Evolutionary conservation across 1,139 yeast genomes (phyloP).

Genomic region (Candida sanyaensis): DNA sequence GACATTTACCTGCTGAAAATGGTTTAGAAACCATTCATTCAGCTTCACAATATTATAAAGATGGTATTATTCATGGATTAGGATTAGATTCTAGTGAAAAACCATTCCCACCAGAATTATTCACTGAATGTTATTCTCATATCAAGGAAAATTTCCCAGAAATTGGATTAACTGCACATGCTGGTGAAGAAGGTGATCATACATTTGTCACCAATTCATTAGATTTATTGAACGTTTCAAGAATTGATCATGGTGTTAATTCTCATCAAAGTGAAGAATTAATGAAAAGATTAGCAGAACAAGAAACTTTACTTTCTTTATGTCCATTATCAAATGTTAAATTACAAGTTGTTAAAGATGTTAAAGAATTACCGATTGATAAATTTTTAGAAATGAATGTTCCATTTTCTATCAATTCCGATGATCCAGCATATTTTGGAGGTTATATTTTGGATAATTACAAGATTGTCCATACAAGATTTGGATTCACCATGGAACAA

Average conservation of each 20-base stretch:
- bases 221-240: constrained; percentile 57
- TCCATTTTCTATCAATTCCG: constrained; percentile 78
- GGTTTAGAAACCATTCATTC: constrained; percentile 57
- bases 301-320: constrained; percentile 59
- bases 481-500: constrained; percentile 55
- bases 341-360: constrained; percentile 69
- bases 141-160: constrained; percentile 49
- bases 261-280: constrained; percentile 54
- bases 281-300: constrained; percentile 54
- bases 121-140: constrained; percentile 57
- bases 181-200: constrained; percentile 85
- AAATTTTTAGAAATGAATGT: constrained; percentile 59
- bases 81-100: constrained; percentile 79
- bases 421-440: constrained; percentile 87
- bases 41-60: constrained; percentile 51
- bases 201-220: constrained; percentile 59
- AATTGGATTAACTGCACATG: constrained; percentile 75
- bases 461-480: constrained; percentile 60
- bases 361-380: constrained; percentile 64
- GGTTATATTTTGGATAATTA: constrained; percentile 80
- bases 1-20: constrained; percentile 65
- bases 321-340: constrained; percentile 80
- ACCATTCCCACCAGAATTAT: constrained; percentile 72
- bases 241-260: constrained; percentile 82
- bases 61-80: constrained; percentile 65